Base-by-base conservation (phyloP, 2,329 filamentous ascomycete species). In the Trichoderma guizhouense region DNA sequence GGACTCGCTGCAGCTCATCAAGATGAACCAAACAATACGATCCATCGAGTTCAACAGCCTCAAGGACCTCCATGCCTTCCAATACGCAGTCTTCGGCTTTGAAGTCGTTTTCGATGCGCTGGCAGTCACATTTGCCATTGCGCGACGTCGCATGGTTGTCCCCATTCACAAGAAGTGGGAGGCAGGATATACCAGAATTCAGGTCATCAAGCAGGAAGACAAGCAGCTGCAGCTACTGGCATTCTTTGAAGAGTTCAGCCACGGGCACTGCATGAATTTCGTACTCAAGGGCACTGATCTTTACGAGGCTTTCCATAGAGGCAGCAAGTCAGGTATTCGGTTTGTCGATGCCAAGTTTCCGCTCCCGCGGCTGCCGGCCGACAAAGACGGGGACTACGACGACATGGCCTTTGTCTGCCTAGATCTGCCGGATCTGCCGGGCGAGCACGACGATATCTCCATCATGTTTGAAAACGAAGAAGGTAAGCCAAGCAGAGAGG, bases 111-210 rank as follows among this genome's bases (percentile, higher is more conserved):
- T 91, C 75, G 92, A 94, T 78, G 89, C 90, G 7, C 82, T 93
- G 67, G 93, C 93, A 7, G 85, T 87, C 8, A 90, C 89, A 0
- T 93, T 97, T 80, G 90, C 92, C 72, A 97, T 97, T 75, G 91
- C 94, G 1, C 90, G 94, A 34, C 90, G 93, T 63, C 89, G 93
- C 75, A 96, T 95, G 91, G 93, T 97, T 14, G 93, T 97, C 18
- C 93, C 93, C 0, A 95, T 97, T 75, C 93, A 97, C 83, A 97
- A 97, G 83, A 96, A 96, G 81, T 97, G 93, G 93, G 94, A 97
- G 78, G 93, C 94, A 3, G 89, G 87, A n/a, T 87, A 87, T 47
- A 93, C 93, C 9, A 90, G 95, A 43, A 85, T 97, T 8, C 94
- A 97, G 79, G 86, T 97, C 47, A 89, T 97, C 43, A 78, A 76